Evolutionary conservation across 2,329 filamentous ascomycete genomes (phyloP).

Genomic region (Hypoxylon sp.): DNA sequence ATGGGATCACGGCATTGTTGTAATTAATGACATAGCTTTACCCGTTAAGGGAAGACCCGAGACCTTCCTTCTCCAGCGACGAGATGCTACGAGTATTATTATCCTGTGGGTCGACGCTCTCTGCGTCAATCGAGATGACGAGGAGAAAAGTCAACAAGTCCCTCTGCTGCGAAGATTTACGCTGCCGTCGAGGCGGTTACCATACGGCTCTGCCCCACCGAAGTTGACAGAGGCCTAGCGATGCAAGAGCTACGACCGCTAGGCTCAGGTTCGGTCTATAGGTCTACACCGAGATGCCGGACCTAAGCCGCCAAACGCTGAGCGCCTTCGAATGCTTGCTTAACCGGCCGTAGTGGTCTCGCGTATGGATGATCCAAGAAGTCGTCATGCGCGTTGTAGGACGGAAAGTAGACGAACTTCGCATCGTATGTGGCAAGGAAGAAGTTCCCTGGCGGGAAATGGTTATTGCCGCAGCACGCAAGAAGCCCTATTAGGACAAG

Average conservation of each 20-base stretch:
- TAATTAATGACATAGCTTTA: not conserved
- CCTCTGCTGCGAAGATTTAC: not conserved
- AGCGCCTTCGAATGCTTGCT: not conserved
- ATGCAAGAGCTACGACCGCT: not conserved
- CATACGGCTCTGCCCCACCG: not conserved
- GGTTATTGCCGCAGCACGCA: too few species aligned
- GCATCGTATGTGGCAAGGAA: not conserved
- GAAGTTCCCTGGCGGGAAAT: not conserved
- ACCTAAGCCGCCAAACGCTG: not conserved
- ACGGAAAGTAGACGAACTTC: not conserved
- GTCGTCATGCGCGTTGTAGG: not conserved
- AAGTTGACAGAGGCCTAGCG: not conserved
- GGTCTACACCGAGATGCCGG: not conserved
- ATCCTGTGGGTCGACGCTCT: not conserved
- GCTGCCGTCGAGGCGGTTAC: not conserved
- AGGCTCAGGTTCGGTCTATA: not conserved
- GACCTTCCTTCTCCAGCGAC: too few species aligned
- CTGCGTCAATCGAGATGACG: not conserved
- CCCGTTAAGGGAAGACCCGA: too few species aligned
- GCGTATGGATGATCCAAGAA: not conserved
- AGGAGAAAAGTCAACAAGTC: not conserved
- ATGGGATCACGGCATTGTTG: not conserved
- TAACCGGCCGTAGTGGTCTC: not conserved
- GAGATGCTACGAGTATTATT: not conserved
- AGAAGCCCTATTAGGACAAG: too few species aligned